Percentiles rank a stretch among this genome's conserved stretches.
Evolutionary conservation across 106 monocot genomes (phyloP).

Genomic region (Platanthera zijinensis): DNA sequence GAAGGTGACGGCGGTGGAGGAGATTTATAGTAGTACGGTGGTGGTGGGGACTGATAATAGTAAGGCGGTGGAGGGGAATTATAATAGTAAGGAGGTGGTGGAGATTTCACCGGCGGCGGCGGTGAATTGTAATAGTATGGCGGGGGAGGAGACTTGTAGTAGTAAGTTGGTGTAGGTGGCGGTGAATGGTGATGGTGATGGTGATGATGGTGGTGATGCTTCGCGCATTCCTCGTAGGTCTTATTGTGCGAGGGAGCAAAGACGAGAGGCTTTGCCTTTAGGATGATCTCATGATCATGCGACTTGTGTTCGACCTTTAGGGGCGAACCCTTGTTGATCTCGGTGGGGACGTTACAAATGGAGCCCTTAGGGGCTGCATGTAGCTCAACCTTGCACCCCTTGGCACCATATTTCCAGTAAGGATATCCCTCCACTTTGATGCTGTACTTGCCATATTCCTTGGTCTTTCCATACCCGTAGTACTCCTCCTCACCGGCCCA

Average conservation of each 20-base stretch:
- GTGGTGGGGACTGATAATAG: slow-evolving; percentile 14
- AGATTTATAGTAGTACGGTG: slow-evolving; percentile 14
- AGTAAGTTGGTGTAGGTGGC: not conserved
- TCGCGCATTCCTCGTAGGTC: slow-evolving; percentile 27
- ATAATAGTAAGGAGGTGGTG: slow-evolving; percentile 1
- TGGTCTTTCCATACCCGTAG: slow-evolving; percentile 33
- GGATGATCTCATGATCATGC: slow-evolving; percentile 17
- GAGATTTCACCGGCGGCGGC: not conserved
- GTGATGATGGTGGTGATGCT: slow-evolving; percentile 4
- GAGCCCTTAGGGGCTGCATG: slow-evolving; percentile 48
- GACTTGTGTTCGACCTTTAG: slow-evolving; percentile 25
- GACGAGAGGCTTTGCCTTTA: slow-evolving; percentile 35
- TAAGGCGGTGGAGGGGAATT: slow-evolving; percentile 1
- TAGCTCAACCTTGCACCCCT: slow-evolving; percentile 33
- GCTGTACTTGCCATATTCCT: slow-evolving; percentile 33
- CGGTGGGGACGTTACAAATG: slow-evolving; percentile 34
- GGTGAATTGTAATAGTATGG: slow-evolving; percentile 2
- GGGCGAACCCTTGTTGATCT: slow-evolving; percentile 25
- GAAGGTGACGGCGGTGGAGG: slow-evolving; percentile 7
- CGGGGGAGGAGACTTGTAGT: not conserved
- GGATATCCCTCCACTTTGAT: slow-evolving; percentile 31
- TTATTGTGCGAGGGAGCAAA: slow-evolving; percentile 31
- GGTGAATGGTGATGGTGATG: not conserved
- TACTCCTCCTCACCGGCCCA: slow-evolving; percentile 19
- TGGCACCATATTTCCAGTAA: slow-evolving; percentile 33